phyloP scores from a whole-genome alignment of 441 rosid species.

The Rhodomyrtus psidioides region DNA sequence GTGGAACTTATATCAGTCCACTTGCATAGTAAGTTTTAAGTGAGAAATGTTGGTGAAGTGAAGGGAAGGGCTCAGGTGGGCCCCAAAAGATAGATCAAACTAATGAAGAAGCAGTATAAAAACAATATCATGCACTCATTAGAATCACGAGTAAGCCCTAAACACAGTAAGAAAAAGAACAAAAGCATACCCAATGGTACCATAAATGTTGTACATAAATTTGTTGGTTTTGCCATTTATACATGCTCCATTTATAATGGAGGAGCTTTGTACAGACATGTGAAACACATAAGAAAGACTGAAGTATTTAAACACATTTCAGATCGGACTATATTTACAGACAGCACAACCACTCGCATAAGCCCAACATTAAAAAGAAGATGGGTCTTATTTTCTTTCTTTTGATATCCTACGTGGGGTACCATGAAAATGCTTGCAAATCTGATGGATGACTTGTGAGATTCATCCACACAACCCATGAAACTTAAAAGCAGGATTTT shows the following conservation, averaged over 20 bases:
- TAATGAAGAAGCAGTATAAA: neutral
- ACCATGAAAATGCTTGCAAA: neutral
- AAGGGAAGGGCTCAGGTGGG: neutral
- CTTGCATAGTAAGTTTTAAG: too few relatives aligned
- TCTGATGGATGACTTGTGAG: neutral
- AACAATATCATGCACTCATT: neutral
- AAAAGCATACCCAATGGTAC: neutral
- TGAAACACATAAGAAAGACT: neutral
- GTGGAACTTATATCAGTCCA: neutral
- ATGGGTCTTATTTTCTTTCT: neutral
- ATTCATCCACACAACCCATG: neutral
- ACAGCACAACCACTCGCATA: neutral
- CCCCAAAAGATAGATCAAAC: neutral
- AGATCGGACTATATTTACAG: neutral
- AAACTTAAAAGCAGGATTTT: neutral
- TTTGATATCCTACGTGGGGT: neutral
- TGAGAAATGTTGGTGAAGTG: neutral
- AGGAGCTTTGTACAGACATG: neutral
- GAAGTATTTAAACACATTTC: neutral
- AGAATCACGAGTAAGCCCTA: neutral
- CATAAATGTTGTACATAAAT: neutral
- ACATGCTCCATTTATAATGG: neutral
- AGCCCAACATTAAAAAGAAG: neutral
- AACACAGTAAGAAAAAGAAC: neutral
- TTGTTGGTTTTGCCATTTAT: neutral